Conservation (phyloP, 176 grass and related monocot genomes). For the Guadua angustifolia region DNA sequence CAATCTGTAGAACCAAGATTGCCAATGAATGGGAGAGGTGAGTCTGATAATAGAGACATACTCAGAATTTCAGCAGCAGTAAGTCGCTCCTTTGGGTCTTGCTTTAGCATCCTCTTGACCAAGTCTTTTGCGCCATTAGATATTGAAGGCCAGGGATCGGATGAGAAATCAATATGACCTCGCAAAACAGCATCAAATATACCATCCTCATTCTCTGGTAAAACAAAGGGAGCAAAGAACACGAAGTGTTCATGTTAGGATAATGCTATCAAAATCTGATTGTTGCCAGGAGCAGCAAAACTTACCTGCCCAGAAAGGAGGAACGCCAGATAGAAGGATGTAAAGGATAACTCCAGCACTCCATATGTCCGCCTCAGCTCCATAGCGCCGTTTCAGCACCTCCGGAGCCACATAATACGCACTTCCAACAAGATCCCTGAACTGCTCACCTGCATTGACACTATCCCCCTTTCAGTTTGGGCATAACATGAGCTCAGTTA, state of each 20-base stretch:
- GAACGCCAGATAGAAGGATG: conserved; percentile 90
- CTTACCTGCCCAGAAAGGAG: conserved; percentile 95
- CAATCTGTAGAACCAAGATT: background rate
- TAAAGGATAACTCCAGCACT: conserved; percentile 95
- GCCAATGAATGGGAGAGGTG: background rate
- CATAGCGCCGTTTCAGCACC: conserved; percentile 71
- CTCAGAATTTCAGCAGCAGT: conserved; percentile 89
- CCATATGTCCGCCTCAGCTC: conserved; percentile 91
- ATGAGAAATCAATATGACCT: conserved; percentile 80
- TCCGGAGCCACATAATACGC: conserved; percentile 91
- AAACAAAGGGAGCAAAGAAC: background rate
- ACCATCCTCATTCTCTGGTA: conserved; percentile 84
- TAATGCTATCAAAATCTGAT: background rate
- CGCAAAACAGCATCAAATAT: conserved; percentile 83
- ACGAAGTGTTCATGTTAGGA: background rate
- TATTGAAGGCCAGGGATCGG: conserved; percentile 89
- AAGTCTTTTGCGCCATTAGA: conserved; percentile 72
- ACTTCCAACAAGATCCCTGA: conserved; percentile 85
- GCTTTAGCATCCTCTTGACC: conserved; percentile 82
- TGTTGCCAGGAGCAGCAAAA: background rate
- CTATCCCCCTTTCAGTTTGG: background rate
- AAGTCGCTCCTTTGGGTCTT: conserved; percentile 81
- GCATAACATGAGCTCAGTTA: background rate
- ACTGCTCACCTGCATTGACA: conserved; percentile 67
- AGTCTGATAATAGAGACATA: conserved; percentile 32